Percentiles rank a stretch among this genome's conserved stretches.
These are phyloP conservation scores for Syzygium syzygioides DNA, from an alignment of 441 rosid species.

Conservation along the genomic window DNA sequence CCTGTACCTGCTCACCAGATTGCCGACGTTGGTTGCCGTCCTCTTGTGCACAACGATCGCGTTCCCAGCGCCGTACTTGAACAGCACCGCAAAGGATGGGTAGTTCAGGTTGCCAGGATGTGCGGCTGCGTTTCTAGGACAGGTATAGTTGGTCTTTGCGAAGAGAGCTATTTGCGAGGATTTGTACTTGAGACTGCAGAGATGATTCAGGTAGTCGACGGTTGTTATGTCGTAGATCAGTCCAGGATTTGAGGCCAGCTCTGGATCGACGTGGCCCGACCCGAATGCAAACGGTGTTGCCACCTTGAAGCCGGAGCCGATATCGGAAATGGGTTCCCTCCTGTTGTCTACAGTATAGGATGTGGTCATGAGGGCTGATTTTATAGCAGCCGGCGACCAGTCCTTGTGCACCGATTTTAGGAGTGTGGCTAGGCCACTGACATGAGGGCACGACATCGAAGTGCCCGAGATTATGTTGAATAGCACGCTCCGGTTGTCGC, in stretches of 20 bases:
- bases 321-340: constrained; percentile 33
- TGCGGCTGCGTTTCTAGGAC: constrained; percentile 9
- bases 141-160: constrained; percentile 19
- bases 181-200: constrained; percentile 34
- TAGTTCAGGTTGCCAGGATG: constrained; percentile 42
- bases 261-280: constrained; percentile 48
- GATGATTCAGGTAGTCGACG: constrained; percentile 23
- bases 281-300: constrained; percentile 51
- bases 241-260: constrained; percentile 44
- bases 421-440: constrained; percentile 50
- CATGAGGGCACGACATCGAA: constrained; percentile 69
- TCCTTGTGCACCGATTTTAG: constrained; percentile 42
- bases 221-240: constrained; percentile 36
- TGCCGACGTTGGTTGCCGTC: constrained; percentile 44
- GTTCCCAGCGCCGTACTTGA: background rate
- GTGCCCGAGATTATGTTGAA: constrained; percentile 65
- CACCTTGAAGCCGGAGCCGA: constrained; percentile 1
- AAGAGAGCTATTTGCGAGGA: constrained; percentile 20
- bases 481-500: constrained; percentile 36
- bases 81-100: constrained; percentile 42
- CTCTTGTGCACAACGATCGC: constrained; percentile 18
- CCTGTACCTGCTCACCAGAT: constrained; percentile 14
- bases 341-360: constrained; percentile 39
- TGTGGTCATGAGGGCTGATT: constrained; percentile 69
- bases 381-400: constrained; percentile 67